Base-by-base conservation (phyloP, 495 filamentous ascomycete species). In the Penicillium pancosmium region DNA sequence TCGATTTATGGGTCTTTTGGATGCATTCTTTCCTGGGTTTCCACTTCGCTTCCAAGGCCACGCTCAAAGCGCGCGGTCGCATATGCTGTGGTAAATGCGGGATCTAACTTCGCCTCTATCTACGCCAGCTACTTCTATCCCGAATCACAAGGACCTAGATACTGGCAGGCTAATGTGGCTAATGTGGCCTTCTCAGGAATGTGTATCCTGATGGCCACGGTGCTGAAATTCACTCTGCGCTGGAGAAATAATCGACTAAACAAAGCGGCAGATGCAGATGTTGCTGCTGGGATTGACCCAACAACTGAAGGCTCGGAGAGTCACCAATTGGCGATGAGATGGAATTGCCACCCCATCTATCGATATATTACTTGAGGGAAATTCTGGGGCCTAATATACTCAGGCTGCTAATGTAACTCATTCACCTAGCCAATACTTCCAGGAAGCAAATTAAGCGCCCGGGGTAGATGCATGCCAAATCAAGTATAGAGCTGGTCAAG, bases 41-140 rank as follows among this genome's bases (percentile, higher is more conserved):
- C 73, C 3, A 76, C 67, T 41, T 67, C 73, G 3, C 73, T 79
- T 51, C 73, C 76, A 3, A 65, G 76, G n/a, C 73, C 78, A 38
- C 74, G 72, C 6, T 66, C 76, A 0, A 80, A 80, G 57, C 74
- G 76, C 15, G 78, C 78, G 31, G 75, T 73, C 8, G 72, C 73
- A 5, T 69, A 77, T 41, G 75, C 74, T 10, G 72, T 76, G 54
- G 73, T 78, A 47, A 77, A 75, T 61, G 63, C 66, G 7, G 54
- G 76, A 16, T 72, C 68, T 15, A 76, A 78, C 52, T 68, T 68
- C 8, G 71, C 75, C 18, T 64, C 61, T 13, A 76, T 77, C 55
- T 79, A 73, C 71, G 75, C 76, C 3, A 71, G 75, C 3, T 78
- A 74, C 54, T 79, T 74, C 16, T 79, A 80, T 56, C 70, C 55